Percentiles rank a stretch among this genome's conserved stretches.
Conservation (phyloP, 257 asterid species). For the Parsonsia alboflavescens region DNA sequence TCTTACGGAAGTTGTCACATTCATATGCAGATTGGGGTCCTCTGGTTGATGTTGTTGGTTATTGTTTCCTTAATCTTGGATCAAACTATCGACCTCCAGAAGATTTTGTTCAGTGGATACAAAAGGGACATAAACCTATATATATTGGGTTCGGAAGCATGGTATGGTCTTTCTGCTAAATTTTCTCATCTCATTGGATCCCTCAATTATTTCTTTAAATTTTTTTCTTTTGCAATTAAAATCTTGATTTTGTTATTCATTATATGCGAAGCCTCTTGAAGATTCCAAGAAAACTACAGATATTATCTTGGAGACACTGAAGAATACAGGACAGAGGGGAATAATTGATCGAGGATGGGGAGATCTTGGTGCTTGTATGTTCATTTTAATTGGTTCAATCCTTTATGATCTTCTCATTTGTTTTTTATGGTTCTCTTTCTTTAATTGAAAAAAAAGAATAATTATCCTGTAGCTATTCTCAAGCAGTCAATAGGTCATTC, state of each 20-base stretch:
- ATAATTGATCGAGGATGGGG: slow-evolving; percentile 99
- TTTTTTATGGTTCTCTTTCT: not conserved
- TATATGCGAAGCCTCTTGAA: slow-evolving; percentile 72
- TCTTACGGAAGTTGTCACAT: slow-evolving; percentile 7
- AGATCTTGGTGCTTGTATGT: slow-evolving; percentile 88
- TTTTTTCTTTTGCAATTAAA: not conserved
- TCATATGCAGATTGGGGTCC: slow-evolving; percentile 88
- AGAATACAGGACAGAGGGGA: slow-evolving; percentile 87
- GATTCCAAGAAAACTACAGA: slow-evolving; percentile 68
- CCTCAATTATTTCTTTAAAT: not conserved
- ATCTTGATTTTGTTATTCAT: slow-evolving; percentile 1
- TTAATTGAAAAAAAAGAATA: no score
- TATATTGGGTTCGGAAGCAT: slow-evolving; percentile 99
- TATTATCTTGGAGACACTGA: slow-evolving; percentile 76
- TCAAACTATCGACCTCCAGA: slow-evolving; percentile 67
- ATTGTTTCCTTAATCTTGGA: slow-evolving; percentile 76
- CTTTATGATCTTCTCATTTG: slow-evolving; percentile 2
- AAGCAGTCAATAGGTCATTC: not conserved
- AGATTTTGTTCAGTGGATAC: slow-evolving; percentile 73
- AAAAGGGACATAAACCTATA: slow-evolving; percentile 69
- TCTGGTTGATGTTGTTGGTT: slow-evolving; percentile 90
- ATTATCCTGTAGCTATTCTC: not conserved
- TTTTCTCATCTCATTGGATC: not conserved
- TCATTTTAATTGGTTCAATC: slow-evolving; percentile 8
- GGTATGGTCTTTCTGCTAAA: slow-evolving; percentile 42